Evolutionary conservation across 805 yeast genomes (phyloP).

Genomic region (Pichia manshurica): DNA sequence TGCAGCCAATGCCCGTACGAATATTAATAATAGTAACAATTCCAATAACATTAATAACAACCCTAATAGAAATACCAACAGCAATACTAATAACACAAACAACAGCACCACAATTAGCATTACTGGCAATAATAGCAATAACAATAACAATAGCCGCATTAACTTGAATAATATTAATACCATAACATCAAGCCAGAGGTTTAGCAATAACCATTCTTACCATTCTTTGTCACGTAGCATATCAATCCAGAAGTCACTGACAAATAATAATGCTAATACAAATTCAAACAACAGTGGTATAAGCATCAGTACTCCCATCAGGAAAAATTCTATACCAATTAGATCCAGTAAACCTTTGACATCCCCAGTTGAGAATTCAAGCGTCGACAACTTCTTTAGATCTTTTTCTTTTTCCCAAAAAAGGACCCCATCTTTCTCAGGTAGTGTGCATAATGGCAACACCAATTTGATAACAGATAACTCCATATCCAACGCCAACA

Average conservation of each 20-base stretch:
- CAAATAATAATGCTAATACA: not conserved
- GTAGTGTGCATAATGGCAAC: conserved; percentile 5
- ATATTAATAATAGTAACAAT: not conserved
- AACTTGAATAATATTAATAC: not conserved
- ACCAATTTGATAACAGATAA: conserved; percentile 1
- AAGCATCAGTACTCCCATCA: conserved; percentile 3
- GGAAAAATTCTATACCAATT: conserved; percentile 29
- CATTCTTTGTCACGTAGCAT: conserved; percentile 7
- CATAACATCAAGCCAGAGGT: not conserved
- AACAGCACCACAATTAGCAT: no score
- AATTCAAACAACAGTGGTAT: not conserved
- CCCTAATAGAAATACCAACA: no score
- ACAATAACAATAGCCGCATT: no score
- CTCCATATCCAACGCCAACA: not conserved
- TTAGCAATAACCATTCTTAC: not conserved
- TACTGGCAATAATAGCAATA: no score
- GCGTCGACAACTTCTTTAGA: conserved; percentile 32
- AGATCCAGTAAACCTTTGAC: conserved; percentile 45
- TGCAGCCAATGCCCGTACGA: not conserved
- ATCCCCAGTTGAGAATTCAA: conserved; percentile 35
- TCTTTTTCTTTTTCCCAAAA: conserved; percentile 31
- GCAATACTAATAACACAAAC: no score
- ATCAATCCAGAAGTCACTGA: conserved; percentile 1
- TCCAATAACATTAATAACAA: no score
- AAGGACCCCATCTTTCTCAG: conserved; percentile 18